Base-by-base conservation (phyloP, 768 basidiomycete genomes). In the Pholiota microspora region DNA sequence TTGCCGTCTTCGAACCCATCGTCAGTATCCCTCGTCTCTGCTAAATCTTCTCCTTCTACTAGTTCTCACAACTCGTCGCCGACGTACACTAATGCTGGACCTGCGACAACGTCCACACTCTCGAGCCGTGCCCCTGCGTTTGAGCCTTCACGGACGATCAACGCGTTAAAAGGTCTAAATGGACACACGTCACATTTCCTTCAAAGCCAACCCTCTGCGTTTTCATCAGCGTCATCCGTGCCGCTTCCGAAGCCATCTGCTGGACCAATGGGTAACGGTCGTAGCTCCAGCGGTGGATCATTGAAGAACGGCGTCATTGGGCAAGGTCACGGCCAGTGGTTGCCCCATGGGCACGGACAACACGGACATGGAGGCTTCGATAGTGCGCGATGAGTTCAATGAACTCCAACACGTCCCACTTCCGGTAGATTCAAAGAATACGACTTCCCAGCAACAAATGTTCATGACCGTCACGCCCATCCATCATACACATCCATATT, bases 61-160 rank as follows among this genome's bases (percentile, higher is more conserved):
- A 42, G 57, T 7, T 54, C 57, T 13, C 25, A 51, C 16, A 53
- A 45, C 9, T 63, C 49, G 40, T 59, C 59, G 16, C 67, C 61
- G 24, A 62, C 62, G 35, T 54, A 57, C 29, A 58, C 55, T 31
- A 58, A 55, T 52, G 47, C 53, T 13, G 15, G 60, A 4, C 27
- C 47, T 16, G 34, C 60, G 8, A 42, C 52, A 7, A 48, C 54
- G 2, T 79, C 80, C 7, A 77, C 68, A 10, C 63, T 83, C n/a
- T 83, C 82, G 8, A 76, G 77, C 54, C 77, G 74, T 34, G 83
- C 82, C 2, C 71, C 76, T 3, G 77, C 81, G 13, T 84, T 84
- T 51, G 82, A 84, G 60, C 82, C 81, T 1, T 71, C 67, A 12
- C 58, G 64, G 28, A 48, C 57, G 2, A 34, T 61, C 3, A 28